Base-by-base conservation (phyloP, 495 filamentous ascomycete genomes). In the Aspergillus kassunensis region DNA sequence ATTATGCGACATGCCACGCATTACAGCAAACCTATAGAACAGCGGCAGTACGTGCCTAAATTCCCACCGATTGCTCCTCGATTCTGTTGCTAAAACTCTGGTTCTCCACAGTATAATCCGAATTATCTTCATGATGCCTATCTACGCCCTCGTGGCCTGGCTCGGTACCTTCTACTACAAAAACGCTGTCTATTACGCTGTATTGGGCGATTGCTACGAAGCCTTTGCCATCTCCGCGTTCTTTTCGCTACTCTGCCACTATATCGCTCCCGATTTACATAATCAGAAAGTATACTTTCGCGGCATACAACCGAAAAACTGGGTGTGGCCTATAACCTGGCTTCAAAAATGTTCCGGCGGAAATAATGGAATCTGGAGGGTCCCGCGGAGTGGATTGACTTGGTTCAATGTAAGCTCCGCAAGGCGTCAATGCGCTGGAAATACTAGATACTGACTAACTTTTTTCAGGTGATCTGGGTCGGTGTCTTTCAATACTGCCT, bases 401-500 rank as follows among this genome's bases (percentile, higher is more conserved):
- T 93, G 90, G 90, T 96, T 95, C 66, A 96, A 96, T 60, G 79
- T 81, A 59, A 68, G 73, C 21, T 2, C 44, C 42, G 11, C 9
- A 2, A 18, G 1, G n/a, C 16, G 10, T 13, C 12, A 20, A 21
- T 25, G 16, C 41, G 29, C 4, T 15, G 25, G 11, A n/a, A 13
- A 13, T 7, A 7, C 4, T 42, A 11, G 13, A 29, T 29, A 13
- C 51, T 61, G 49, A 62, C 29, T 27, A 19, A 43, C 2, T n/a
- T 20, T 6, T 2, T 48, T 46, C 44, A 87, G 83, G 82, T 96
- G 23, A 78, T 96, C 54, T 96, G 89, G 89, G 76, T 87, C 21
- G 82, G 84, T 34, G 76, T 96, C 29, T 96, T 92, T 64, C 91
- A 95, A 57, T 96, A 96, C 65, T 95, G 91, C 70, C 82, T 93